These are phyloP conservation scores for Raffaelea albimanens DNA, from an alignment of 2,329 filamentous ascomycete genomes.

Conservation along the genomic window DNA sequence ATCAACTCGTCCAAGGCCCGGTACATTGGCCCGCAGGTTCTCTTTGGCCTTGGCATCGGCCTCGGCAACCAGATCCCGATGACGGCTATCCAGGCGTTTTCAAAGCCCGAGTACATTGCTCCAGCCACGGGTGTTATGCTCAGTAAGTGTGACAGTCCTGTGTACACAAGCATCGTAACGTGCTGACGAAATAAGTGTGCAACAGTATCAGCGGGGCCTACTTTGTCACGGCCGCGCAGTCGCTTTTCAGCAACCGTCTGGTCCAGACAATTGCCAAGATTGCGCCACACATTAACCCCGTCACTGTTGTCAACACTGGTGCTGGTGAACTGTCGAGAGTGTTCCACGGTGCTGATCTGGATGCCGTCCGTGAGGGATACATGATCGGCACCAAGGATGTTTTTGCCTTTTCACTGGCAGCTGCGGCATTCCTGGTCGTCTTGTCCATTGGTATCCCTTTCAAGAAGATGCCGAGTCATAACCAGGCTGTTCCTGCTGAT, in stretches of 20 bases:
- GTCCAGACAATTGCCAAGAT: conserved; percentile 17
- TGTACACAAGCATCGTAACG: too few species aligned
- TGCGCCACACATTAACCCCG: background rate
- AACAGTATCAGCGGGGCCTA: conserved; percentile 50
- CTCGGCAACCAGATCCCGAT: conserved; percentile 27
- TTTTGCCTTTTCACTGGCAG: background rate
- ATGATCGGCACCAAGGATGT: background rate
- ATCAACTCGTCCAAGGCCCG: conserved; percentile 27
- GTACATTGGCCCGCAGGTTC: conserved; percentile 47
- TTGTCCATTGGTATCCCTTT: background rate
- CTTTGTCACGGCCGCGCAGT: conserved; percentile 41
- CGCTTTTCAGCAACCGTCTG: conserved; percentile 56
- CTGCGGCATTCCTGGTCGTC: background rate
- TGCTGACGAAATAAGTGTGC: too few species aligned
- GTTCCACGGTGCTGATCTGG: background rate
- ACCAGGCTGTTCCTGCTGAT: too few species aligned
- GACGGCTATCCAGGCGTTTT: conserved; percentile 30
- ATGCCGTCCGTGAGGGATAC: background rate
- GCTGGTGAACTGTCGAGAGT: background rate
- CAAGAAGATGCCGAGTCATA: background rate
- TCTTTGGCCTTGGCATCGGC: conserved; percentile 29
- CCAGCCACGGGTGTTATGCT: conserved; percentile 36
- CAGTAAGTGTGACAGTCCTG: too few species aligned
- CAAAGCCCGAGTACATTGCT: conserved; percentile 28
- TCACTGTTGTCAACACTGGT: background rate